phyloP scores from a whole-genome alignment of 2,329 filamentous ascomycete species.

The Pestalotiopsis sp. region DNA sequence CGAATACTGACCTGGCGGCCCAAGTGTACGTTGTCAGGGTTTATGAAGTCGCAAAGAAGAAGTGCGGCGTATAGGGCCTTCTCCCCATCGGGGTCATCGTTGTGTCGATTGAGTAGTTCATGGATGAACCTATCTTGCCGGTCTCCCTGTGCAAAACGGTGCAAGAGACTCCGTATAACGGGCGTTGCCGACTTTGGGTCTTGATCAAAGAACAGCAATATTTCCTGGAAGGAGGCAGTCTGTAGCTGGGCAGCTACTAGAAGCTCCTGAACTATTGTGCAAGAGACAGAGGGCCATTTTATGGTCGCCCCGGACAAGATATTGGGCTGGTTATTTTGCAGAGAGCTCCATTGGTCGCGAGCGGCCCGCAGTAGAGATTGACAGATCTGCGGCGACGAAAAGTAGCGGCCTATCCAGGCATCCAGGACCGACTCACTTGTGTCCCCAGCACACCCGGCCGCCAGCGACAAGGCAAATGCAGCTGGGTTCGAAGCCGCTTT shows the following conservation, averaged over 20 bases:
- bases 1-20: too few species aligned
- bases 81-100: too few species aligned
- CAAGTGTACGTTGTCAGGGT: too few species aligned
- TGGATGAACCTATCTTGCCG: background rate
- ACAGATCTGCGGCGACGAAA: background rate
- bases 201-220: background rate
- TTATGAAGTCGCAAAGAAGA: too few species aligned
- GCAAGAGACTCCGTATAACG: background rate
- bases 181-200: background rate
- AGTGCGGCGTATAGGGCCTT: too few species aligned
- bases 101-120: background rate
- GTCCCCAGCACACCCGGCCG: background rate
- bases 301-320: too few species aligned
- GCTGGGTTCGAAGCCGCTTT: background rate
- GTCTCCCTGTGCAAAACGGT: background rate
- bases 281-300: background rate
- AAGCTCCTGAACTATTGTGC: background rate
- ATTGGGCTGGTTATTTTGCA: background rate
- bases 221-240: background rate
- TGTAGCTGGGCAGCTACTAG: background rate
- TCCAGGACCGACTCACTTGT: background rate
- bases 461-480: constrained; percentile 3
- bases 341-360: background rate
- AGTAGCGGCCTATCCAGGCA: background rate
- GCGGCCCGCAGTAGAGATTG: background rate